These are phyloP conservation scores for Puccinia hordei DNA, from an alignment of 1,284 basidiomycete genomes.

Conservation along the genomic window DNA sequence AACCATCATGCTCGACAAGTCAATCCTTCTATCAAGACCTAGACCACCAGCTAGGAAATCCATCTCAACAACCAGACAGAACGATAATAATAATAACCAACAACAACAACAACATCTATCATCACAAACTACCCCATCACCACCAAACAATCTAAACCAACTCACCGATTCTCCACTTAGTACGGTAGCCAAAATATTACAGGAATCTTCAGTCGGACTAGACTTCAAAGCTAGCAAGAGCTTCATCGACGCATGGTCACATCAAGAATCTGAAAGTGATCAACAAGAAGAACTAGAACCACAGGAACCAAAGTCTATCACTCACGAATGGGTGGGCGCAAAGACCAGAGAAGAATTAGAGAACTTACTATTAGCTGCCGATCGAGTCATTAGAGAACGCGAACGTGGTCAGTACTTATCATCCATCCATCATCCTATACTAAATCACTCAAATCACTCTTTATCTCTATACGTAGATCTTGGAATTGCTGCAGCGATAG, in stretches of 20 bases:
- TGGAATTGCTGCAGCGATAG: constrained; percentile 68
- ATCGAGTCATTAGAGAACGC: constrained; percentile 71
- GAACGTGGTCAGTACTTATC: constrained; percentile 67
- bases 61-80: constrained; percentile 11
- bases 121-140: too few species aligned
- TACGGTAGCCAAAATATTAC: constrained; percentile 20
- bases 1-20: constrained; percentile 26
- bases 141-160: not conserved
- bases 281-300: not conserved
- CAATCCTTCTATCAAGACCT: constrained; percentile 6
- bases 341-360: constrained; percentile 53
- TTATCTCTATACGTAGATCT: constrained; percentile 64
- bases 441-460: constrained; percentile 21
- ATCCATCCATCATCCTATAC: constrained; percentile 19
- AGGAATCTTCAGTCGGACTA: constrained; percentile 10
- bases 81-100: too few species aligned
- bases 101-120: not conserved
- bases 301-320: constrained; percentile 64
- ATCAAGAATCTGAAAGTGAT: not conserved
- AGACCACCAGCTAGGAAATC: constrained; percentile 39
- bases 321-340: constrained; percentile 64
- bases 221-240: constrained; percentile 30
- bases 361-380: constrained; percentile 55
- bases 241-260: constrained; percentile 42
- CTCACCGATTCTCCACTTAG: constrained; percentile 41